Evolutionary conservation across 1,284 basidiomycete genomes (phyloP), one percentile per base, ranked within the genome.

Genomic region (Polyporus tsugae): DNA sequence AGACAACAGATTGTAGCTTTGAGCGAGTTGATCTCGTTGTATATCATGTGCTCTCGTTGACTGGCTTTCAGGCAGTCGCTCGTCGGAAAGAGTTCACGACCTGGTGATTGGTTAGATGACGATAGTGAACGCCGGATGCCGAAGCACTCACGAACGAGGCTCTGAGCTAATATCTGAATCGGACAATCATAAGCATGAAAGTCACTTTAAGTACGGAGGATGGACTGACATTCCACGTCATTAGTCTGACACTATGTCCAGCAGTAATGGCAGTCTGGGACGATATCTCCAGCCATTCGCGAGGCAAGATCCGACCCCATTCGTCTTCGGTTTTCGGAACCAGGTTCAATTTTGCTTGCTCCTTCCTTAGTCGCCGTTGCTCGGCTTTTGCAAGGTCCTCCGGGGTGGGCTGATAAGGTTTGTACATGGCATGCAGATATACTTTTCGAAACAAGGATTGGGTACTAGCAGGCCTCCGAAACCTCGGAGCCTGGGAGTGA

Each of bases 31-130:
- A 96, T 84, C 78, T 97, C 95, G 60, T 84, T 83, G 72, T 89
- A 85, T 13, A 95, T 81, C 91, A 96, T 92, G 15, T 88, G 85
- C 73, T 90, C 88, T 70, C 95, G 84, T 77, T 93, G 88, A 29
- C 76, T 76, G 63, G 89, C 91, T 80, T 92, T 93, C 63, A 96
- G 82, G 75, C 94, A 95, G 75, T 94, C 89, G 74, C 91, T 92
- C 7, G 89, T 91, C 4, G 95, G 95, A 75, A 97, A 96, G 53
- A 97, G 84, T 63, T 95, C 90, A 57, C 95, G 87, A 44, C 95
- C 95, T 96, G 74, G 0, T 19, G 29, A 38, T n/a, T 22, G 39
- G 13, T n/a, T 11, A 57, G 33, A 35, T 25, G 33, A 22, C 36
- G n/a, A 59, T n/a, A 13, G 57, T 35, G 1, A 57, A 25, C 46